Conservation (phyloP, 345 rosid genomes). For the Heritiera fomes region DNA sequence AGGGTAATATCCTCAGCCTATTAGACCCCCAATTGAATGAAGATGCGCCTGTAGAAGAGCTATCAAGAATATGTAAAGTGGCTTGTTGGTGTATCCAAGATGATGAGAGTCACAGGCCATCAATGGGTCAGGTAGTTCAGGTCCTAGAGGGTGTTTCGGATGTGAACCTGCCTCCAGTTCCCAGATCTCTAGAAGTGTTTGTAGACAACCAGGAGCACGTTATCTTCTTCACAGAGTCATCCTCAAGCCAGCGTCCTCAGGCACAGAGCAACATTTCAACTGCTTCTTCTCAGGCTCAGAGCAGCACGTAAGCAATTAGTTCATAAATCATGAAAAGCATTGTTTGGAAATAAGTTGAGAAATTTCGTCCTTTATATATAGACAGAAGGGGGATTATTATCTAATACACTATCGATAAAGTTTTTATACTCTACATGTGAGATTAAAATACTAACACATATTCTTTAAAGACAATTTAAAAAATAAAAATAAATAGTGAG, state of each 20-base stretch:
- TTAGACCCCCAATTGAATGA: conserved; percentile 50
- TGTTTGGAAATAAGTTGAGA: not conserved
- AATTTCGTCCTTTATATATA: not conserved
- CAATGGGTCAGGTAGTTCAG: conserved; percentile 85
- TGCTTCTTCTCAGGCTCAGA: conserved; percentile 35
- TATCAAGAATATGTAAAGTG: conserved; percentile 51
- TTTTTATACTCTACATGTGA: too few species aligned
- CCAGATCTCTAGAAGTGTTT: conserved; percentile 55
- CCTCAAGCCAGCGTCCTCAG: conserved; percentile 18
- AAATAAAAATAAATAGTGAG: too few species aligned
- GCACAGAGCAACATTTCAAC: too few species aligned
- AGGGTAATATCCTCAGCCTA: conserved; percentile 46
- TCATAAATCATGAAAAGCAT: not conserved
- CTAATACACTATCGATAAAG: too few species aligned
- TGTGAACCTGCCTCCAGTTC: conserved; percentile 55
- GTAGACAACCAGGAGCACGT: conserved; percentile 33
- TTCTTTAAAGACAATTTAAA: too few species aligned
- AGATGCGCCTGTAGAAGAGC: conserved; percentile 52
- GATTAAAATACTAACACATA: too few species aligned
- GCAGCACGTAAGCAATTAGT: conserved; percentile 20
- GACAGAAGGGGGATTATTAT: too few species aligned
- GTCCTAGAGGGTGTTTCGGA: conserved; percentile 54
- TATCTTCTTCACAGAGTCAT: conserved; percentile 44
- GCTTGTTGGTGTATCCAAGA: conserved; percentile 90
- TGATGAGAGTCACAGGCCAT: conserved; percentile 61